Evolutionary conservation across 352 stramenopile genomes (phyloP), one percentile per base, ranked within the genome.

Genomic region (Albugo laibachii): DNA sequence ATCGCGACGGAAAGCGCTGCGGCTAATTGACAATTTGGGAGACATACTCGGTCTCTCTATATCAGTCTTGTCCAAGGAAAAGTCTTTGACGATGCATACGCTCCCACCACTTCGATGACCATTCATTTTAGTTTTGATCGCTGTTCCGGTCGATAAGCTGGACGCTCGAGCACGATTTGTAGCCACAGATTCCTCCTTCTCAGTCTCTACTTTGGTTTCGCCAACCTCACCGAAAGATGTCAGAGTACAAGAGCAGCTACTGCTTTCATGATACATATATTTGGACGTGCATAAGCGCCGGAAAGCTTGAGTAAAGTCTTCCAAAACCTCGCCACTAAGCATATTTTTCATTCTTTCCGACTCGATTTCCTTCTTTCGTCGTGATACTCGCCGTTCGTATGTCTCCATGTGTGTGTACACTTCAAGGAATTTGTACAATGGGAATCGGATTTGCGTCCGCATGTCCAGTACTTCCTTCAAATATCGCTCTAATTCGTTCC

Each of bases 281-380:
- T 87, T 92, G 46, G 73, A 84, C 14, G 76, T 81, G 38, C 74
- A 86, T 11, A 92, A 55, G 2, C 76, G 62, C 53, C 84, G 81
- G 53, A 87, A 92, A 8, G 79, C 79, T 0, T 57, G 49, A 21
- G 78, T 82, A 24, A 86, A 68, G 34, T 89, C 74, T 11, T 81
- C 71, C 2, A 92, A 50, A 18, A 75, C 54, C 16, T 65, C 61
- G 0, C 67, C 58, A 12, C 65, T 59, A 1, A 92, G 61, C 48
- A 92, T 54, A 49, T 87, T 83, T 54, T 92, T 92, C 75, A 88
- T 92, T 15, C 78, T 66, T 52, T 86, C 72, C 14, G 69, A 83
- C 56, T 92, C 78, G 24, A 88, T 58, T 45, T 92, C 75, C 48
- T 92, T 92, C 57, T 88, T 84, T 49, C 88, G 75, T 3, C 75